Evolutionary conservation across 2,329 filamentous ascomycete species (phyloP), one percentile per base, ranked within the genome.

Genomic region (Verticillium klebahnii): DNA sequence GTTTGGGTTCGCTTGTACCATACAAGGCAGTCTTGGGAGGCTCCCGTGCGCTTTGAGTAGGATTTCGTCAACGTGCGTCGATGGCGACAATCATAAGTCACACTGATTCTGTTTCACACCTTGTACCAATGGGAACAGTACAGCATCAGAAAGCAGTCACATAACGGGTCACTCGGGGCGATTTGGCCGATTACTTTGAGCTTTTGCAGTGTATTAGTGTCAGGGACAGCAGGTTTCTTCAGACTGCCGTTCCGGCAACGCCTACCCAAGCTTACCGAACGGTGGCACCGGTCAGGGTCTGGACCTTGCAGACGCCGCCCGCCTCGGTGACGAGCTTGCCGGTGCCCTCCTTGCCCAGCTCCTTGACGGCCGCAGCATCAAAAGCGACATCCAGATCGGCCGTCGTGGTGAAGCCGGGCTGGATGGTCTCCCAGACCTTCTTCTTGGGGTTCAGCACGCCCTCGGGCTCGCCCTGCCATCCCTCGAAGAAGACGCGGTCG

Each of bases 391-490:
- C 90, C 59, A 94, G 82, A 56, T 76, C 78, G 8, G 89, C 89
- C 1, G 90, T 96, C 8, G 94, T 99, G 34, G 91, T 96, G 80
- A 98, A 98, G 0, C 94, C 95, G 1, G 93, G 93, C 83, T 98
- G 94, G 78, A 97, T 92, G 11, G 85, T 92, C 83, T 99, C 95
- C 93, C 94, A 98, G 64, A 98, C 82, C 88, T 98, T 98, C 88
- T 98, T 99, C 89, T 99, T 99, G 62, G 95, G 95, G 84, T 98
- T 99, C 62, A 99, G 84, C 59, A 94, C 87, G 65, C 89, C 89
- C 84, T 99, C 95, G 0, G 95, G 93, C 82, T 96, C 91, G 63
- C 92, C 93, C 75, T 92, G 84, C 89, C 92, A 99, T 57, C 95
- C 95, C 74, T 98, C 91, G 73, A 99, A 99, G 83, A 84, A 93